phyloP scores from a whole-genome alignment of 2,329 filamentous ascomycete genomes.

The Chrysosporium queenslandicum region DNA sequence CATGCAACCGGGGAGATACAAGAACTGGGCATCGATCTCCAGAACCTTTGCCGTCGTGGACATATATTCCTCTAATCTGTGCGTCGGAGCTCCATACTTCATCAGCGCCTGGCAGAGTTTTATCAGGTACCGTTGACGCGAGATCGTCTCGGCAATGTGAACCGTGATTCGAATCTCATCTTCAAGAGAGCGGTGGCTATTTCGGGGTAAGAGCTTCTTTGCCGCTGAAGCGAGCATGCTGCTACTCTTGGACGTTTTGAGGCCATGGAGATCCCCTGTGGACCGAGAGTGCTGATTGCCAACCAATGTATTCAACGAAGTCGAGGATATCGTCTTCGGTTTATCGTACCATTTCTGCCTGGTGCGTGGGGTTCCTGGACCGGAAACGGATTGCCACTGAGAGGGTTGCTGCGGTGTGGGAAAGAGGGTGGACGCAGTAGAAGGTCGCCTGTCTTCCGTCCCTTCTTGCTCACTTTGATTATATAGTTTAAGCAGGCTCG shows the following conservation, averaged over 20 bases:
- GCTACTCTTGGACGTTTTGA: conserved; percentile 32
- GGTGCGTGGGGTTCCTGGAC: neutral
- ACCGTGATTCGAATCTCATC: conserved; percentile 50
- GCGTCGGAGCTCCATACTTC: conserved; percentile 81
- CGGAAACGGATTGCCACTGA: neutral
- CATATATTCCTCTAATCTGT: conserved; percentile 83
- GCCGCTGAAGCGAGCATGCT: conserved; percentile 23
- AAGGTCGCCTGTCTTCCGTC: conserved; percentile 24
- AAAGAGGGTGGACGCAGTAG: neutral
- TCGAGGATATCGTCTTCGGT: conserved; percentile 27
- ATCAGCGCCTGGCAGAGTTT: conserved; percentile 79
- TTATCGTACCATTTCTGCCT: conserved; percentile 34
- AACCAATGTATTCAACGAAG: conserved; percentile 23
- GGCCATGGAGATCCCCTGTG: conserved; percentile 16
- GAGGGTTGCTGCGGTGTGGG: conserved; percentile 16
- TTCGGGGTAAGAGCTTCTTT: conserved; percentile 18
- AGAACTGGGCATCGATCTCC: conserved; percentile 77
- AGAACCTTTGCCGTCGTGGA: conserved; percentile 80
- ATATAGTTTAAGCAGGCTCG: conserved; percentile 62
- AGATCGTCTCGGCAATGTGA: conserved; percentile 59
- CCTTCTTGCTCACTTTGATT: conserved; percentile 37
- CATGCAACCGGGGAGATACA: conserved; percentile 89
- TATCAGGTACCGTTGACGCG: conserved; percentile 70
- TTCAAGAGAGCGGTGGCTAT: conserved; percentile 20
- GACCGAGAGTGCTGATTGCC: conserved; percentile 13